Evolutionary conservation across 2,329 filamentous ascomycete species (phyloP).

Genomic region (Phyllosticta citribraziliensis): DNA sequence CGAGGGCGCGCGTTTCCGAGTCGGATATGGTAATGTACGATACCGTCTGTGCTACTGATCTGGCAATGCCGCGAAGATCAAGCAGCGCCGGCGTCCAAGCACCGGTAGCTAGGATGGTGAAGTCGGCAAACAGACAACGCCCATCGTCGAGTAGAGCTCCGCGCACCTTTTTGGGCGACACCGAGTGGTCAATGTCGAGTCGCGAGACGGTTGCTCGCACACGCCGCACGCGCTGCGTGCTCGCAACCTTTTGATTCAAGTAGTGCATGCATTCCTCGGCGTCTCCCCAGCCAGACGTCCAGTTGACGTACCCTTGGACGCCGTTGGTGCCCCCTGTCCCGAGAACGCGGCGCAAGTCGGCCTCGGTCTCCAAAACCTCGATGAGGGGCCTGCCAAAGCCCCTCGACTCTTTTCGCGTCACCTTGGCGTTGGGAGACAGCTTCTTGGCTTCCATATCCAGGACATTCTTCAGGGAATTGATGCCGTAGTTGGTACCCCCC

Average conservation of each 20-base stretch:
- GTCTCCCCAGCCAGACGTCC: conserved; percentile 69
- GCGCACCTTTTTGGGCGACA: conserved; percentile 28
- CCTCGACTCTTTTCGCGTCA: conserved; percentile 17
- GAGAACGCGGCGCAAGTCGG: conserved; percentile 30
- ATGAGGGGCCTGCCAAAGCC: conserved; percentile 14
- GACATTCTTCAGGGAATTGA: conserved; percentile 26
- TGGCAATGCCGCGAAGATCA: conserved; percentile 64
- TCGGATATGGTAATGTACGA: conserved; percentile 66
- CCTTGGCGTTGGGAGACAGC: neutral
- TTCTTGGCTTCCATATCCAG: conserved; percentile 23
- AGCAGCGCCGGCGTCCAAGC: conserved; percentile 76
- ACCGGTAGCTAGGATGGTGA: conserved; percentile 73
- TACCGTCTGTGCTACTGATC: conserved; percentile 73
- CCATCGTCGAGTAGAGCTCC: conserved; percentile 50
- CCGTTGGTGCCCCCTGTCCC: conserved; percentile 41
- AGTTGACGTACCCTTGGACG: conserved; percentile 63
- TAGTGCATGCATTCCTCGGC: conserved; percentile 61
- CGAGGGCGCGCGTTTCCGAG: conserved; percentile 57
- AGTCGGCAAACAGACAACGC: conserved; percentile 49
- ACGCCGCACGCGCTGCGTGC: conserved; percentile 44
- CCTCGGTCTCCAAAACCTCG: conserved; percentile 27
- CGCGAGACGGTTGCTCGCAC: conserved; percentile 39
- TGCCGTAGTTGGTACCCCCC: conserved; percentile 32
- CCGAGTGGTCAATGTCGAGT: conserved; percentile 28
- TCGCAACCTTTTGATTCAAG: conserved; percentile 46